A percentile compares a stretch with the other conserved stretches of the same genome.
Evolutionary conservation across 805 yeast genomes (phyloP).

Genomic region (Scheffersomyces spartinae): DNA sequence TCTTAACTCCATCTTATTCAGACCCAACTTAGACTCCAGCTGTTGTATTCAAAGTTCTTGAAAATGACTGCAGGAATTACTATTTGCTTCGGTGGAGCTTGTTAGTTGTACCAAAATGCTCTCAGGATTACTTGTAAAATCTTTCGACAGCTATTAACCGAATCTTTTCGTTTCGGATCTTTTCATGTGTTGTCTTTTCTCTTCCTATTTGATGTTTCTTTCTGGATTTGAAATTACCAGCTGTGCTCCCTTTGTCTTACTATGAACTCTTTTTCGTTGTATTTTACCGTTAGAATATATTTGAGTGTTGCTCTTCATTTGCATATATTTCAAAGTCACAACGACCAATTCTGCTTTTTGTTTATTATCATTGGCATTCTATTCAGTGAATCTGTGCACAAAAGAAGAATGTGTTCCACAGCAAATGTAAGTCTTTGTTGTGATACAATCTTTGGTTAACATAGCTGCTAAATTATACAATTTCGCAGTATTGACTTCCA

Average conservation of each 20-base stretch:
- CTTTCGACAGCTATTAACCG: conserved; percentile 4
- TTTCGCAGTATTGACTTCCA: too few relatives aligned
- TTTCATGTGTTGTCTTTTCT: conserved; percentile 65
- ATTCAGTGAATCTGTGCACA: conserved; percentile 40
- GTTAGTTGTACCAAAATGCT: too few relatives aligned
- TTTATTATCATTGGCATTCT: conserved; percentile 27
- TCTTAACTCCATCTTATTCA: too few relatives aligned
- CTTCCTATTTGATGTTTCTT: conserved; percentile 65
- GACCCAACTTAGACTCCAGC: too few relatives aligned
- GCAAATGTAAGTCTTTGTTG: conserved; percentile 27
- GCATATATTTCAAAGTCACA: conserved; percentile 54
- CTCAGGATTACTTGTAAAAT: too few relatives aligned
- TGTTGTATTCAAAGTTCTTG: too few relatives aligned
- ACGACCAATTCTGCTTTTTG: conserved; percentile 40
- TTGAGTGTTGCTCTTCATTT: conserved; percentile 51
- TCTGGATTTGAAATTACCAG: conserved; percentile 74
- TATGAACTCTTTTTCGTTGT: conserved; percentile 53
- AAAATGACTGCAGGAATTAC: too few relatives aligned
- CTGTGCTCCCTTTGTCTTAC: conserved; percentile 66
- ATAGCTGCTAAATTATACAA: conserved; percentile 64
- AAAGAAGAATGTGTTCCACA: conserved; percentile 40
- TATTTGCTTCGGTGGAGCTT: too few relatives aligned
- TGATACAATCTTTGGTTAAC: conserved; percentile 38
- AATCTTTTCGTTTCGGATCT: conserved; percentile 43
- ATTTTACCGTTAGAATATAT: conserved; percentile 60